Evolutionary conservation across 176 grass and related monocot genomes (phyloP).

Genomic region (Eragrostis curvula): DNA sequence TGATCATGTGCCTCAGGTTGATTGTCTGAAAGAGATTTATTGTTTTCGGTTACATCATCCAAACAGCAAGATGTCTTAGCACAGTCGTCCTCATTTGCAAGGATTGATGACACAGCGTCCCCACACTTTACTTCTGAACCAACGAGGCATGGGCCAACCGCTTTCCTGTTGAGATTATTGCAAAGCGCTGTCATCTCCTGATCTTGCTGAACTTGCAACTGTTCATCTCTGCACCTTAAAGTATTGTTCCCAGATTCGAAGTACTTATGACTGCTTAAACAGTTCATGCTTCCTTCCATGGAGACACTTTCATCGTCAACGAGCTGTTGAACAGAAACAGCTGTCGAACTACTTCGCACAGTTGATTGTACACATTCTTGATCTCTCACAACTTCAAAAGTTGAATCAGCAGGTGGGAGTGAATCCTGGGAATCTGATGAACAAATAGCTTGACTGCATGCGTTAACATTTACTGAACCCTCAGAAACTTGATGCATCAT

Average conservation of each 20-base stretch:
- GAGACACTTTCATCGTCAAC: constrained; percentile 20
- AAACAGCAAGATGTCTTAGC: constrained; percentile 27
- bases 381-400: constrained; percentile 35
- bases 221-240: constrained; percentile 43
- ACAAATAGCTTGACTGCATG: constrained; percentile 32
- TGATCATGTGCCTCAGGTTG: constrained; percentile 11
- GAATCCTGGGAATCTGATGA: constrained; percentile 46
- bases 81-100: constrained; percentile 25
- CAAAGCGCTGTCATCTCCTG: constrained; percentile 4
- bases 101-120: neutral
- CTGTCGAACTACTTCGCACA: constrained; percentile 37
- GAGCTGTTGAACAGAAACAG: constrained; percentile 41
- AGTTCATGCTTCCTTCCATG: constrained; percentile 35
- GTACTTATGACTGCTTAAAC: constrained; percentile 15
- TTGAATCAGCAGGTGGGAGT: neutral
- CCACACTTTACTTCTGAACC: constrained; percentile 26
- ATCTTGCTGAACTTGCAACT: constrained; percentile 28
- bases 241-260: constrained; percentile 13
- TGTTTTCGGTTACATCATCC: constrained; percentile 17
- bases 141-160: constrained; percentile 8
- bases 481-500: constrained; percentile 61
- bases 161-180: constrained; percentile 19
- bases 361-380: constrained; percentile 25
- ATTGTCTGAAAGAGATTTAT: neutral
- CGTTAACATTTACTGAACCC: constrained; percentile 42